A percentile compares a stretch with the other conserved stretches of the same genome.
Conservation (phyloP, 2,329 filamentous ascomycete species). For the Xylariaceae sp. region DNA sequence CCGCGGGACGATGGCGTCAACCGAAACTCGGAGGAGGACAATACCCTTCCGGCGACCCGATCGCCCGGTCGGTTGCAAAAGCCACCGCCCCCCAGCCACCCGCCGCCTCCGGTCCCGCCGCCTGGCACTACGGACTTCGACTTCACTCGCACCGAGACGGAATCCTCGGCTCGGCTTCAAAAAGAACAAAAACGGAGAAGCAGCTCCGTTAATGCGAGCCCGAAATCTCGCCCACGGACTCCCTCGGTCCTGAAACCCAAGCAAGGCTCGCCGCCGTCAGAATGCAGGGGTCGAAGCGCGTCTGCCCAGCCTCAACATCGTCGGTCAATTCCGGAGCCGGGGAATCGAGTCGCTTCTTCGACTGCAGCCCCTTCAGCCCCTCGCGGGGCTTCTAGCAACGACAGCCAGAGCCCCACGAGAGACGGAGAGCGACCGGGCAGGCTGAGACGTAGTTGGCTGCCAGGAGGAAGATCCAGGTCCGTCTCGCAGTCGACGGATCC, state of each 20-base stretch:
- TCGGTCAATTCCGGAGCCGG: conserved; percentile 24
- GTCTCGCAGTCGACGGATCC: conserved; percentile 40
- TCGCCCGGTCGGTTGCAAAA: conserved; percentile 23
- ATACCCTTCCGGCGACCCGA: conserved; percentile 6
- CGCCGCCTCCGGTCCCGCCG: conserved; percentile 21
- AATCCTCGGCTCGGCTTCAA: conserved; percentile 25
- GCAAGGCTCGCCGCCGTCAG: conserved; percentile 30
- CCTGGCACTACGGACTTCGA: conserved; percentile 10
- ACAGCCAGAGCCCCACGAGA: conserved; percentile 43
- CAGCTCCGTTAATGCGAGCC: conserved; percentile 23
- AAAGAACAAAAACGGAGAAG: conserved; percentile 29
- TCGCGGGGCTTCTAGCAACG: conserved; percentile 37
- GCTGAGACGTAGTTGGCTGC: conserved; percentile 53
- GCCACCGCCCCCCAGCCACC: conserved; percentile 20
- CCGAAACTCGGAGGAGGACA: conserved; percentile 6
- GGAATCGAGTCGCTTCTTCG: conserved; percentile 33
- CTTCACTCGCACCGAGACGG: conserved; percentile 27
- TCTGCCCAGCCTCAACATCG: conserved; percentile 45
- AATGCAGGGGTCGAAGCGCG: conserved; percentile 44
- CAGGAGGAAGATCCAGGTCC: conserved; percentile 50
- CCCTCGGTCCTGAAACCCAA: conserved; percentile 19
- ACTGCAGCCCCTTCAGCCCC: conserved; percentile 21
- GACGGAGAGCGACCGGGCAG: conserved; percentile 39
- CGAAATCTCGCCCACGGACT: conserved; percentile 6
- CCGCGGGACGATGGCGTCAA: background rate